Conservation (phyloP, 352 stramenopile genomes). For the Pythium dissimile region DNA sequence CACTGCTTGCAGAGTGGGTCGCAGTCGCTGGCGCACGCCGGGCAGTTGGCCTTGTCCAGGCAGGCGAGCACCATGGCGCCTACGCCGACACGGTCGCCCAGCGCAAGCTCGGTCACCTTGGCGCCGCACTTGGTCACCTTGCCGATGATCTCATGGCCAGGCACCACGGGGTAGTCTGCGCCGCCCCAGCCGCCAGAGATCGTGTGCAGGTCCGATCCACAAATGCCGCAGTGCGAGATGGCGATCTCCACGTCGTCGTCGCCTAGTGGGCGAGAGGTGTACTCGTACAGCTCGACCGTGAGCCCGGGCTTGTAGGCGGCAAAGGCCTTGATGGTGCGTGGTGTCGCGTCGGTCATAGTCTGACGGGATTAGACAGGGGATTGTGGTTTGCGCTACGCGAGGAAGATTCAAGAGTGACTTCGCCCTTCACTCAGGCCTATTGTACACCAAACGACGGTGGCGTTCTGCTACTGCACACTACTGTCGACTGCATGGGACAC, state of each 20-base stretch:
- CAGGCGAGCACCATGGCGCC: constrained; percentile 13
- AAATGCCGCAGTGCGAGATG: constrained; percentile 28
- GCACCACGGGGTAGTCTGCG: constrained; percentile 19
- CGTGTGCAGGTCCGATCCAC: constrained; percentile 27
- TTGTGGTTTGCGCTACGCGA: no score
- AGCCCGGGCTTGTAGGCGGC: constrained; percentile 1
- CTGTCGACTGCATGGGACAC: no score
- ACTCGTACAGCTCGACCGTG: constrained; percentile 13
- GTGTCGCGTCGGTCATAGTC: background rate
- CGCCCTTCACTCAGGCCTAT: background rate
- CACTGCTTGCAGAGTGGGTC: constrained; percentile 7
- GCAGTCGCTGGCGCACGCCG: background rate
- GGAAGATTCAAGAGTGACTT: background rate
- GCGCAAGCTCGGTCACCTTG: background rate
- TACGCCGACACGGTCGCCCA: constrained; percentile 21
- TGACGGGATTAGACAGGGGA: background rate
- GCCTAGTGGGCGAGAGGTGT: constrained; percentile 13
- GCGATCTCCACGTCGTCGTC: constrained; percentile 24
- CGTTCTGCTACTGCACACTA: no score
- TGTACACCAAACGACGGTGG: no score
- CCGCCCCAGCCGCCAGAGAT: constrained; percentile 17
- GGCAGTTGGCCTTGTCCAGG: constrained; percentile 5
- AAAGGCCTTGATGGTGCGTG: constrained; percentile 12
- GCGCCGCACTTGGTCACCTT: constrained; percentile 10
- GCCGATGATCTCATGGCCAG: constrained; percentile 29